Base-by-base conservation (phyloP, 2,329 filamentous ascomycete species). In the Fonsecaea nubica region DNA sequence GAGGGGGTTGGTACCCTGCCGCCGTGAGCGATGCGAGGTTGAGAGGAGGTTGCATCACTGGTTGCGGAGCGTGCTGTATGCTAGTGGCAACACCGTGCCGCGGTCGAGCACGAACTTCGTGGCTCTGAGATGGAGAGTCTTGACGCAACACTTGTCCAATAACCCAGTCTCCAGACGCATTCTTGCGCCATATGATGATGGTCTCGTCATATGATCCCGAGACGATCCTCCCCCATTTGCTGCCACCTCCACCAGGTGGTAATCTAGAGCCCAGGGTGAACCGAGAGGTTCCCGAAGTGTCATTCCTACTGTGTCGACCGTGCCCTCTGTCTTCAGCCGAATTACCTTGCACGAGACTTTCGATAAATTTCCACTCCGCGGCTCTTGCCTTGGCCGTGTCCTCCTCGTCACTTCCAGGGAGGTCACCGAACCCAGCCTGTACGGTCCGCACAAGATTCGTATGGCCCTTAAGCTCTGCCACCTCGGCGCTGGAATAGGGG, bases 191-290 rank as follows among this genome's bases (percentile, higher is more conserved):
- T 64, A 99, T 92, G 71, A 97, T 93, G 72, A 99, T 92, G 10
- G 89, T 93, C 80, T 97, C 92, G 72, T 99, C 95, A 73, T 99
- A 99, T 0, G 93, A 97, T 2, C 95, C 95, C 6, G 93, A 97
- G 3, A 99, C 92, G 66, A 99, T 99, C n/a, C 93, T 89, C 9
- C 91, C 92, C 82, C 94, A 97, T 71, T 86, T 89, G 74, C 92
- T 92, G 32, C 94, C 93, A 45, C 94, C 94, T 30, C 94, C 93
- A 12, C 94, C 94, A 0, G 94, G 93, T 1, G 94, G 94, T 2
- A 98, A 84, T 75, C 92, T 95, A 15, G 93, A 92, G 0, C 93
- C 93, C 58, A 92, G 88, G 0, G 92, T 90, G 62, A 77, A 75
- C 59, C 69, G 64, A 25, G 67, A 70, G 4, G 65, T 65, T n/a